Percentiles rank a stretch among this genome's conserved stretches.
These are phyloP conservation scores for Syzygium jambos DNA, from an alignment of 345 rosid genomes.

Conservation along the genomic window DNA sequence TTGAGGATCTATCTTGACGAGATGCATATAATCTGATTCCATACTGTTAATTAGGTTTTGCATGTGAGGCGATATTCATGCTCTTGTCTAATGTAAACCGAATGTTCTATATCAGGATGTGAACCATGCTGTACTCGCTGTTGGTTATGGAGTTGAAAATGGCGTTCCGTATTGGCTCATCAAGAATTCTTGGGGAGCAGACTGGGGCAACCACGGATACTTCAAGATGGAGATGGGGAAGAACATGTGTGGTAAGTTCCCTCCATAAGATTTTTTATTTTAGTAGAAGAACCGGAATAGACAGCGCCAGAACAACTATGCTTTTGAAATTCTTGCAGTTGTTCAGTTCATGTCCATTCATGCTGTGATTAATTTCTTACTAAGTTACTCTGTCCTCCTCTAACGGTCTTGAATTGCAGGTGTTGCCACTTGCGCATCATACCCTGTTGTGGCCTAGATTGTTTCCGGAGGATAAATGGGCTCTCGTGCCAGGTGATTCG, in stretches of 20 bases:
- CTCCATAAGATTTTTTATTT: background rate
- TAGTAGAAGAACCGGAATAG: background rate
- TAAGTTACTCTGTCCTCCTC: background rate
- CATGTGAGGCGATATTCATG: background rate
- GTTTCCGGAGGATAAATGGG: background rate
- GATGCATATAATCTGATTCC: background rate
- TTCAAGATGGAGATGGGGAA: slow-evolving; percentile 94
- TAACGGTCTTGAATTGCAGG: background rate
- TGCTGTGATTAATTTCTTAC: background rate
- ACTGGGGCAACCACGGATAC: slow-evolving; percentile 84
- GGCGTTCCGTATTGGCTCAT: slow-evolving; percentile 82
- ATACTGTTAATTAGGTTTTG: background rate
- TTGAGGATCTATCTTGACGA: background rate
- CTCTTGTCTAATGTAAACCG: background rate
- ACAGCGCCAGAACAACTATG: background rate
- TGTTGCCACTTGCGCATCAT: slow-evolving; percentile 65
- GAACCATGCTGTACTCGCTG: slow-evolving; percentile 96
- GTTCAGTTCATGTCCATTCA: background rate
- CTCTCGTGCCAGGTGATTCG: background rate
- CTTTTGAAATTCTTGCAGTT: background rate
- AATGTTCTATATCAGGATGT: slow-evolving; percentile 49
- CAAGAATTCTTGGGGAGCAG: slow-evolving; percentile 90
- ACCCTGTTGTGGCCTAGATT: slow-evolving; percentile 1
- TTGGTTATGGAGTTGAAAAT: slow-evolving; percentile 85
- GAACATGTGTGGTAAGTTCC: slow-evolving; percentile 90